Conservation (phyloP, 2,329 filamentous ascomycete genomes). For the Arthrobotrys megalospora region DNA sequence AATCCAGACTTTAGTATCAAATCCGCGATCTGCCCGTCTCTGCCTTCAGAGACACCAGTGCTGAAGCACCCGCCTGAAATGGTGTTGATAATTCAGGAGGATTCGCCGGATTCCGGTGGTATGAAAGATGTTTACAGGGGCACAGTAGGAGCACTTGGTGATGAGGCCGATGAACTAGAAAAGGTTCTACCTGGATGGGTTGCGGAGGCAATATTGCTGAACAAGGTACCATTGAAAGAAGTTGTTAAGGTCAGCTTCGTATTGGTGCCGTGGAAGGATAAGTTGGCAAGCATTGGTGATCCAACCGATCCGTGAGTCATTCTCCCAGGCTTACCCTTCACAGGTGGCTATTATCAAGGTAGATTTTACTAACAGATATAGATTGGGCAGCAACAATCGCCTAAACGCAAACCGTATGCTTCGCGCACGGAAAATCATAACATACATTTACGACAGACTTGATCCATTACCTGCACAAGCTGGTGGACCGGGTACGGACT, state of each 20-base stretch:
- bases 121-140: conserved; percentile 91
- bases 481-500: conserved; percentile 48
- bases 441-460: conserved; percentile 92
- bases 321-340: too few relatives aligned
- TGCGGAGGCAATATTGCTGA: conserved; percentile 87
- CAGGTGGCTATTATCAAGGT: not conserved
- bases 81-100: conserved; percentile 79
- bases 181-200: conserved; percentile 92
- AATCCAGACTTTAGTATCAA: conserved; percentile 69
- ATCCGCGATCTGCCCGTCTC: conserved; percentile 77
- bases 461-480: conserved; percentile 71
- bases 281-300: conserved; percentile 80
- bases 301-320: conserved; percentile 46
- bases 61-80: conserved; percentile 79
- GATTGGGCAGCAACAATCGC: conserved; percentile 78
- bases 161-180: conserved; percentile 86
- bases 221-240: conserved; percentile 87
- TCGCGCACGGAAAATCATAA: conserved; percentile 91
- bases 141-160: conserved; percentile 82
- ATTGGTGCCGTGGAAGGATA: conserved; percentile 83
- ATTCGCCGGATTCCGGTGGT: conserved; percentile 74
- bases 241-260: conserved; percentile 96
- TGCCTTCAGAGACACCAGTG: conserved; percentile 81
- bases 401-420: conserved; percentile 98
- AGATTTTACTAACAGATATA: conserved; percentile 27